phyloP scores from a whole-genome alignment of 768 basidiomycete genomes.

The Lentinula guzmanii region DNA sequence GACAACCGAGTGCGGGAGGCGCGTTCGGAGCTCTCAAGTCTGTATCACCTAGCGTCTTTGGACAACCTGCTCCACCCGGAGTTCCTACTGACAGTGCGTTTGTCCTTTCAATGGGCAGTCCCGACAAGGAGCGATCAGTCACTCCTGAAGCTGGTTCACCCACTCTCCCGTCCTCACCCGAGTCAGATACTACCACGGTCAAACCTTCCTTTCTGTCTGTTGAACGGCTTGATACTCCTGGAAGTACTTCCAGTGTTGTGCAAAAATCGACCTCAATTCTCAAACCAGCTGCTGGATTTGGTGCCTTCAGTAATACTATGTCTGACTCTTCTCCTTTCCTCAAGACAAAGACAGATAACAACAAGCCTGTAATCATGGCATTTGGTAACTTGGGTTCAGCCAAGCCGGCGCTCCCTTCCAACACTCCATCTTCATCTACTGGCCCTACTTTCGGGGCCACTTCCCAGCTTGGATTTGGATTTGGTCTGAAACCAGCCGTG shows the following conservation, averaged over 20 bases:
- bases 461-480: slow-evolving; percentile 13
- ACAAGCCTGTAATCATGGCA: slow-evolving; percentile 28
- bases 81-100: neutral
- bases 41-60: neutral
- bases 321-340: slow-evolving; percentile 50
- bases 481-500: slow-evolving; percentile 25
- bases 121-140: neutral
- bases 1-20: neutral
- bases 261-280: slow-evolving; percentile 30
- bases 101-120: neutral
- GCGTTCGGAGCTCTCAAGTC: neutral
- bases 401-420: slow-evolving; percentile 10
- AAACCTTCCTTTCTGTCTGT: slow-evolving; percentile 18
- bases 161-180: neutral
- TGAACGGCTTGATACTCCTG: slow-evolving; percentile 5
- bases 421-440: slow-evolving; percentile 12
- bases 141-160: neutral
- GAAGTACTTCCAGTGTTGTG: slow-evolving; percentile 35
- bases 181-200: neutral
- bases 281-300: slow-evolving; percentile 29
- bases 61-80: neutral
- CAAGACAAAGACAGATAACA: slow-evolving; percentile 23
- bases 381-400: slow-evolving; percentile 20
- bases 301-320: slow-evolving; percentile 38
- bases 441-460: slow-evolving; percentile 32